Percentiles rank a stretch among this genome's conserved stretches.
Conservation (phyloP, 108 stramenopile genomes). For the Chaetoceros muelleri region DNA sequence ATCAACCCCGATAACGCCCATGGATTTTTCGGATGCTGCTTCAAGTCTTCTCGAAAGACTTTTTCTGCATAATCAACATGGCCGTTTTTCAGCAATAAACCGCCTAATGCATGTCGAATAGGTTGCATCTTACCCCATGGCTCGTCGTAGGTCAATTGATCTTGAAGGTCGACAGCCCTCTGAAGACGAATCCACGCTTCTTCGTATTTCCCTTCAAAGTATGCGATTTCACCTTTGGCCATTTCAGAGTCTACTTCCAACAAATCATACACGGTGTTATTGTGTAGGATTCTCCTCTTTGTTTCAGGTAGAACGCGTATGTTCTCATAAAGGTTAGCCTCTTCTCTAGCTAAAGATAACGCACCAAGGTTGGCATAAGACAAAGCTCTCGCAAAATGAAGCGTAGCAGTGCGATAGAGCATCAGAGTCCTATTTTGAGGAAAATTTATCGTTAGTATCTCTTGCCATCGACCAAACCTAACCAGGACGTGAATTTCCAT, state of each 20-base stretch:
- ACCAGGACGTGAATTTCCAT: constrained; percentile 75
- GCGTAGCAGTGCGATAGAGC: constrained; percentile 57
- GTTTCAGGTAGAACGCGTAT: constrained; percentile 51
- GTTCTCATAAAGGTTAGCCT: constrained; percentile 49
- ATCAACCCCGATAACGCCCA: constrained; percentile 72
- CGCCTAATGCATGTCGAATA: constrained; percentile 77
- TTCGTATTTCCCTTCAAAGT: constrained; percentile 49
- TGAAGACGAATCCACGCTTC: constrained; percentile 63
- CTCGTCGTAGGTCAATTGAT: constrained; percentile 74
- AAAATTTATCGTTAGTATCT: constrained; percentile 41
- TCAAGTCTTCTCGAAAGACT: constrained; percentile 65
- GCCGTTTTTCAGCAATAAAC: constrained; percentile 62
- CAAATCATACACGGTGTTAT: constrained; percentile 54
- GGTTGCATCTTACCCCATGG: constrained; percentile 93
- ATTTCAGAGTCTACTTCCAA: constrained; percentile 70
- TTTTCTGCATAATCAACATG: constrained; percentile 51
- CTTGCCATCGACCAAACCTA: constrained; percentile 78
- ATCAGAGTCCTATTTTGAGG: constrained; percentile 57
- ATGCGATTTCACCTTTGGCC: constrained; percentile 81
- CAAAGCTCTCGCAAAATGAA: constrained; percentile 54
- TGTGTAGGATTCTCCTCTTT: constrained; percentile 64
- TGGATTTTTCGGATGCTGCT: constrained; percentile 77
- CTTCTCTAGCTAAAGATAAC: constrained; percentile 38
- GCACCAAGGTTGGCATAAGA: constrained; percentile 50
- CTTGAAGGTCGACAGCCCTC: constrained; percentile 60